These are phyloP conservation scores for Apiospora aurea DNA, from an alignment of 2,329 filamentous ascomycete species.

Conservation along the genomic window DNA sequence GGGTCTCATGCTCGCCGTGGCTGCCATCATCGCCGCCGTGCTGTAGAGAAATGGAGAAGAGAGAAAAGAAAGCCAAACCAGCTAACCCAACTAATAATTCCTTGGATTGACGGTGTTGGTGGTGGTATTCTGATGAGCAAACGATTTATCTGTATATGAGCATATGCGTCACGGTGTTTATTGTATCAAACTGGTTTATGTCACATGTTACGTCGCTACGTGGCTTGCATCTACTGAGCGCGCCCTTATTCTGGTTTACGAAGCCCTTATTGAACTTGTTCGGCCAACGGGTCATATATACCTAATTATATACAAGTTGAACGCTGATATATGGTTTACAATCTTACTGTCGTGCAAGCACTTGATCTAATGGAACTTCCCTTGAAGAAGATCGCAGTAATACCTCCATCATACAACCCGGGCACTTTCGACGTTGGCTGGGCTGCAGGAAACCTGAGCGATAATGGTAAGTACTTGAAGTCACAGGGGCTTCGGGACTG, in stretches of 20 bases:
- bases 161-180: slow-evolving; percentile 17
- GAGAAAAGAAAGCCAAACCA: not conserved
- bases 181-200: not conserved
- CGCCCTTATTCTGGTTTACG: not conserved
- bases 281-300: not conserved
- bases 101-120: not conserved
- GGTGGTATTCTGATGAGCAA: not conserved
- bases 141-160: slow-evolving; percentile 11
- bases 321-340: not conserved
- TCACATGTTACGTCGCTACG: not conserved
- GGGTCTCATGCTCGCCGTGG: slow-evolving; percentile 37
- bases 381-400: not conserved
- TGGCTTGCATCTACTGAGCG: not conserved
- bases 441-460: too few species aligned
- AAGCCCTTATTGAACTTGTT: not conserved
- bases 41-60: slow-evolving; percentile 30
- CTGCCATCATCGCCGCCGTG: slow-evolving; percentile 36
- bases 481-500: not conserved
- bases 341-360: not conserved
- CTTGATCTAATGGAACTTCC: not conserved
- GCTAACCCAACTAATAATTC: not conserved
- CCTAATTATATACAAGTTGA: not conserved
- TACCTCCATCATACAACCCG: too few species aligned
- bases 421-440: too few species aligned
- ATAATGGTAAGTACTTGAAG: not conserved